phyloP scores from a whole-genome alignment of 169 alveolate genomes.

The Amoebophrya sp. region DNA sequence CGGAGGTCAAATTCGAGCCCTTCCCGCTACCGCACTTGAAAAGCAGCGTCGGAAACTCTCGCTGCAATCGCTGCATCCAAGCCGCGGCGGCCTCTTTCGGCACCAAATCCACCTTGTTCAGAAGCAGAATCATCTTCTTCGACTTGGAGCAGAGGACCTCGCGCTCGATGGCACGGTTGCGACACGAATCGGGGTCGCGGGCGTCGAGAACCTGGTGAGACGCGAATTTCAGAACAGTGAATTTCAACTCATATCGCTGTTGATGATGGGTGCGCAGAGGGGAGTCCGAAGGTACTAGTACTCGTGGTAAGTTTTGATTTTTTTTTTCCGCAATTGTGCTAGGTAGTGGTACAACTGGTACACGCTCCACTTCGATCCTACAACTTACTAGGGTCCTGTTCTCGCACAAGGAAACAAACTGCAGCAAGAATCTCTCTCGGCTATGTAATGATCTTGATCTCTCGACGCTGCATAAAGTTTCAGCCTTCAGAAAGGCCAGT shows the following conservation, averaged over 20 bases:
- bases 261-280: too few relatives aligned
- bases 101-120: slow-evolving; percentile 81
- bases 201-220: background rate
- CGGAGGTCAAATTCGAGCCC: background rate
- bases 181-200: background rate
- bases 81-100: slow-evolving; percentile 58
- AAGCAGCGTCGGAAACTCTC: slow-evolving; percentile 35
- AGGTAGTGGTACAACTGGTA: background rate
- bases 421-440: too few relatives aligned
- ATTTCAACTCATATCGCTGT: too few relatives aligned
- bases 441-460: too few relatives aligned
- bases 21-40: slow-evolving; percentile 18
- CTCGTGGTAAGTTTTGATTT: too few relatives aligned
- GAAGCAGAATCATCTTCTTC: slow-evolving; percentile 67
- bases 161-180: background rate
- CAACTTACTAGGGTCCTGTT: background rate
- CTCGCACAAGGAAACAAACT: too few relatives aligned
- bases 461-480: too few relatives aligned
- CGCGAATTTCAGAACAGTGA: too few relatives aligned
- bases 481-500: too few relatives aligned
- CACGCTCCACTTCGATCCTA: background rate
- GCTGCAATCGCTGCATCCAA: slow-evolving; percentile 40
- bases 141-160: slow-evolving; percentile 28
- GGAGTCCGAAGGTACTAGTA: too few relatives aligned
- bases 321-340: background rate